Evolutionary conservation across 2,329 filamentous ascomycete genomes (phyloP).

Genomic region (Raffaelea arxii): DNA sequence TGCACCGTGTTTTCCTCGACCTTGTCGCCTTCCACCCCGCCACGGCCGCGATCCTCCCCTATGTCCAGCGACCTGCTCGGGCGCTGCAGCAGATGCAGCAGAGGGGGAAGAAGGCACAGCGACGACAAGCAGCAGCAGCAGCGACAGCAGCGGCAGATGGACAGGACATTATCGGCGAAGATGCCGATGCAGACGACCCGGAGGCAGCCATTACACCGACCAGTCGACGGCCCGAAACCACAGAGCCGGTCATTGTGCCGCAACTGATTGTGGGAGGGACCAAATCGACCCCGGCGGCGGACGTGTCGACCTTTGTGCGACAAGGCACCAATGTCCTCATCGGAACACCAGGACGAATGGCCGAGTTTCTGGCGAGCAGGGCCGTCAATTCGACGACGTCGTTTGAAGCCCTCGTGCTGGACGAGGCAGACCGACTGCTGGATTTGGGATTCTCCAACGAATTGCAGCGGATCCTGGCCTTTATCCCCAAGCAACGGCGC

Average conservation of each 20-base stretch:
- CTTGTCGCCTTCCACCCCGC: constrained; percentile 75
- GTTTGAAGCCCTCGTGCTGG: constrained; percentile 85
- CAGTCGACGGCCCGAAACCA: constrained; percentile 29
- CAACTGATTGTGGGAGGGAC: constrained; percentile 82
- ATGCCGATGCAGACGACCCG: constrained; percentile 3
- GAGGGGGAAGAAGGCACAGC: constrained; percentile 29
- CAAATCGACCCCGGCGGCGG: constrained; percentile 63
- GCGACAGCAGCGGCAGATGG: constrained; percentile 10
- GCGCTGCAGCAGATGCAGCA: constrained; percentile 24
- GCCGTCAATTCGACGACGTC: constrained; percentile 84
- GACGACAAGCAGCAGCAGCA: too few relatives aligned
- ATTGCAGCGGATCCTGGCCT: constrained; percentile 71
- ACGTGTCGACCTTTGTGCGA: constrained; percentile 75
- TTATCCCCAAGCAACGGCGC: constrained; percentile 82
- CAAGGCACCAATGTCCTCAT: constrained; percentile 82
- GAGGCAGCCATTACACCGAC: not conserved
- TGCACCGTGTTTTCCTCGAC: constrained; percentile 68
- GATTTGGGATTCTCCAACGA: constrained; percentile 93
- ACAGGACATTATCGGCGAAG: constrained; percentile 10
- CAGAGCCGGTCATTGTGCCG: constrained; percentile 55
- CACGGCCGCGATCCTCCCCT: constrained; percentile 57
- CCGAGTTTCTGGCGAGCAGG: constrained; percentile 77
- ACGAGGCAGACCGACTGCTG: constrained; percentile 86
- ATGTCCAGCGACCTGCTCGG: constrained; percentile 24
- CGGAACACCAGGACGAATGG: constrained; percentile 74